Conservation (phyloP, 495 filamentous ascomycete species). For the Lophiostoma macrostomum region DNA sequence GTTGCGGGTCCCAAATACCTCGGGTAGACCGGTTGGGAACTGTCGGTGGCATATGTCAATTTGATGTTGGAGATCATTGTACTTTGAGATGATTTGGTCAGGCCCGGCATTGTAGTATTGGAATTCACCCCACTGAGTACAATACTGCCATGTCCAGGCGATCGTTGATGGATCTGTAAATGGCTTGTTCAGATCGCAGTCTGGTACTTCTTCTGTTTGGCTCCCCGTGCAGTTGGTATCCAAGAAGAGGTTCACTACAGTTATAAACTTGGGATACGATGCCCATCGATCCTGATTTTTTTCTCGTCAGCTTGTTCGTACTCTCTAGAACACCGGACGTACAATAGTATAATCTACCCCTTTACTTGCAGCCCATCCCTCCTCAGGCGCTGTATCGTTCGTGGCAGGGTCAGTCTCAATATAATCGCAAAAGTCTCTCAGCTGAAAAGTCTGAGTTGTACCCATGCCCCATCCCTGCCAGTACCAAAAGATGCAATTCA, state of each 20-base stretch:
- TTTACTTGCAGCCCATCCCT: constrained; percentile 42
- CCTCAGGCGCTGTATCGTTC: constrained; percentile 31
- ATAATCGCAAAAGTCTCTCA: constrained; percentile 52
- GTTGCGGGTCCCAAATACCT: no score
- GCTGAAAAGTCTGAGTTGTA: constrained; percentile 38
- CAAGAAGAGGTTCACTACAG: constrained; percentile 44
- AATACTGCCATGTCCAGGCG: constrained; percentile 61
- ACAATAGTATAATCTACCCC: constrained; percentile 46
- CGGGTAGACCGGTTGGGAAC: constrained; percentile 55
- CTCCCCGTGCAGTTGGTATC: constrained; percentile 44
- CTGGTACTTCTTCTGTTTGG: background rate
- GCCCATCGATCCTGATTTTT: constrained; percentile 52
- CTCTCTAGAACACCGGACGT: no score
- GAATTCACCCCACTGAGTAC: constrained; percentile 56
- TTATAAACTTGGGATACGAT: constrained; percentile 44
- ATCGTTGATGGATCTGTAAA: constrained; percentile 43
- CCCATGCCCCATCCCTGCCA: constrained; percentile 54
- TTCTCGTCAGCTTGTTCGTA: no score
- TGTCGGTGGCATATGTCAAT: constrained; percentile 53
- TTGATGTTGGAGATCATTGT: constrained; percentile 51
- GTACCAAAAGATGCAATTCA: constrained; percentile 43
- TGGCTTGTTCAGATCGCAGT: constrained; percentile 45
- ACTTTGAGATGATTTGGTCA: constrained; percentile 51
- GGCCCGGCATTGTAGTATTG: constrained; percentile 52
- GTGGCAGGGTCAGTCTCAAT: constrained; percentile 42